A percentile compares a stretch with the other conserved stretches of the same genome.
Evolutionary conservation across 2,329 filamentous ascomycete species (phyloP).

Genomic region (Biscogniauxia mediterranea): DNA sequence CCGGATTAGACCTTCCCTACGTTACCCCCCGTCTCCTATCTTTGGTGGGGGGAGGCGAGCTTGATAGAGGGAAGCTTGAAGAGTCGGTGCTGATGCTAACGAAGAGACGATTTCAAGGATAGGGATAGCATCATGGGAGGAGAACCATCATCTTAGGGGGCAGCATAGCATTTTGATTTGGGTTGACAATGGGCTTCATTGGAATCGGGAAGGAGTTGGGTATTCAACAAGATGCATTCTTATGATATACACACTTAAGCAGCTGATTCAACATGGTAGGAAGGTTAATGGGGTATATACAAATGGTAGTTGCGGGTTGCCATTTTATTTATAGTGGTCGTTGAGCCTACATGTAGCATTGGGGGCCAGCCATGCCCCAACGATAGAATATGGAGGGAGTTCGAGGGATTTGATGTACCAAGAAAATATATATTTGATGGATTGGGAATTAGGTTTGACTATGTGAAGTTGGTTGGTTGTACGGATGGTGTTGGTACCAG

Average conservation of each 20-base stretch:
- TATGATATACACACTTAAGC: neutral
- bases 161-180: neutral
- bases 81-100: neutral
- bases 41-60: neutral
- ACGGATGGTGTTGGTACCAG: no score
- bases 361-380: no score
- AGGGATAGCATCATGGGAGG: neutral
- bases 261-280: neutral
- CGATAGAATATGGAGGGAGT: no score
- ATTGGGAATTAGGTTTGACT: no score
- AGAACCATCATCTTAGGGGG: neutral
- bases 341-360: no score
- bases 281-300: neutral
- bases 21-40: neutral
- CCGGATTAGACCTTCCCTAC: neutral
- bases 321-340: no score
- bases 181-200: neutral
- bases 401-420: no score
- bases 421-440: no score
- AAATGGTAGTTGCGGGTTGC: no score
- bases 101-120: neutral
- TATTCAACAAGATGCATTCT: neutral
- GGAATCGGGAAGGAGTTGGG: neutral
- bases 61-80: neutral
- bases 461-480: no score